Conservation (phyloP, 1,139 yeast species). For the Ashbya aceris region DNA sequence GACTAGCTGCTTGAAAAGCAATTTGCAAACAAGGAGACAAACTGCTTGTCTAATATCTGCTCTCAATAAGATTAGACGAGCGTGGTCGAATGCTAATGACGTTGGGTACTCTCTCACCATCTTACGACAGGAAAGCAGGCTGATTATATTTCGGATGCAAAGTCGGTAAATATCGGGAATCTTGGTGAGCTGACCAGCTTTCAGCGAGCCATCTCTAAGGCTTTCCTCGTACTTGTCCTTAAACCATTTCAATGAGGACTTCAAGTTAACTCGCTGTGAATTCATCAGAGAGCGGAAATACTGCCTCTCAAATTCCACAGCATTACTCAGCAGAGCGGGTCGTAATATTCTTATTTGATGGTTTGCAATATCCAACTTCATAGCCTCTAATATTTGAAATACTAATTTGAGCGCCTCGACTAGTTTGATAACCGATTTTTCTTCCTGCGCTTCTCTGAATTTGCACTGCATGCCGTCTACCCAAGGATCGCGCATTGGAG, state of each 20-base stretch:
- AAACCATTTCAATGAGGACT: constrained; percentile 68
- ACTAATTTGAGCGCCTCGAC: constrained; percentile 73
- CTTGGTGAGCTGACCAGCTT: constrained; percentile 10
- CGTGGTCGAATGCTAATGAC: constrained; percentile 79
- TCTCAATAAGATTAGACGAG: constrained; percentile 64
- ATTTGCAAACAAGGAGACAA: constrained; percentile 66
- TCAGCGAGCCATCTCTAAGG: constrained; percentile 12
- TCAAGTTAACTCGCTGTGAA: constrained; percentile 57
- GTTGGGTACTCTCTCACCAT: constrained; percentile 82
- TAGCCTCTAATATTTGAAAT: constrained; percentile 84
- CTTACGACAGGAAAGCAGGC: constrained; percentile 63
- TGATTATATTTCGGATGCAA: constrained; percentile 33
- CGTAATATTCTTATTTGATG: constrained; percentile 83
- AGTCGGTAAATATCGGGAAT: constrained; percentile 23
- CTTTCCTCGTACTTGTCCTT: constrained; percentile 32
- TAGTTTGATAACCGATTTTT: constrained; percentile 44
- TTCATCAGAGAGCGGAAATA: constrained; percentile 65
- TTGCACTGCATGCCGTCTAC: constrained; percentile 74
- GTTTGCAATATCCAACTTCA: constrained; percentile 92
- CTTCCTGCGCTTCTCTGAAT: constrained; percentile 53
- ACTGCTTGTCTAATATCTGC: constrained; percentile 83
- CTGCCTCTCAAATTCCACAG: constrained; percentile 86
- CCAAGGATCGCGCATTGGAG: constrained; percentile 92
- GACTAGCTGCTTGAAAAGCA: constrained; percentile 63
- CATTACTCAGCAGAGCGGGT: constrained; percentile 78